Conservation (phyloP, 2,329 filamentous ascomycete species). For the Alternaria metachromatica region DNA sequence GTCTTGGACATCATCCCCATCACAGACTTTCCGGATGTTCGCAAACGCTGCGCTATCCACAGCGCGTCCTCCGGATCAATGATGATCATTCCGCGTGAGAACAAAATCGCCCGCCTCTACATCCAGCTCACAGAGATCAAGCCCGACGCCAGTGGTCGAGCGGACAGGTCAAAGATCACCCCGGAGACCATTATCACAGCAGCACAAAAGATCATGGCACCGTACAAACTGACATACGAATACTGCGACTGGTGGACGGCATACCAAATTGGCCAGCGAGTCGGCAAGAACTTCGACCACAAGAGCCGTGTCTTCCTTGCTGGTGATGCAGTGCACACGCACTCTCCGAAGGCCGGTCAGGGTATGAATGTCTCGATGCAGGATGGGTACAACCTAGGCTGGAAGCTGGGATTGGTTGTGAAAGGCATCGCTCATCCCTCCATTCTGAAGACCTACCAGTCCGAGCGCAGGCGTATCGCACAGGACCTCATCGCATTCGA, state of each 20-base stretch:
- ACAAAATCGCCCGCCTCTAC: conserved; percentile 68
- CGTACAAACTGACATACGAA: conserved; percentile 70
- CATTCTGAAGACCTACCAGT: conserved; percentile 60
- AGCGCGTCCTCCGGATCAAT: conserved; percentile 63
- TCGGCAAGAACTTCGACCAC: conserved; percentile 64
- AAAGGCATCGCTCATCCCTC: conserved; percentile 49
- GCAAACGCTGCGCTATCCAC: conserved; percentile 65
- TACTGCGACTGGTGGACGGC: conserved; percentile 73
- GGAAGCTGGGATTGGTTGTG: conserved; percentile 62
- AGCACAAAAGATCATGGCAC: conserved; percentile 69
- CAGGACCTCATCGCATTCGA: conserved; percentile 68
- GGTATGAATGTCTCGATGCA: conserved; percentile 78
- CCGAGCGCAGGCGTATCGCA: conserved; percentile 65
- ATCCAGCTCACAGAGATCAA: conserved; percentile 65
- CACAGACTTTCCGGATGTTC: conserved; percentile 67
- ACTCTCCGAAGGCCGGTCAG: conserved; percentile 69
- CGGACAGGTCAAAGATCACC: conserved; percentile 68
- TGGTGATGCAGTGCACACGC: conserved; percentile 68
- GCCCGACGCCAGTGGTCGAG: conserved; percentile 53
- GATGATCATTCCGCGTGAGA: conserved; percentile 70
- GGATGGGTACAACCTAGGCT: conserved; percentile 66
- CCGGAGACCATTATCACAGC: conserved; percentile 67
- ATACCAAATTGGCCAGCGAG: conserved; percentile 72
- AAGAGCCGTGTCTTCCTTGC: conserved; percentile 70
- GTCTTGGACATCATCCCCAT: conserved; percentile 61